A percentile compares a stretch with the other conserved stretches of the same genome.
These are phyloP conservation scores for Aspergillus campestris DNA, from an alignment of 495 filamentous ascomycete genomes.

Conservation along the genomic window DNA sequence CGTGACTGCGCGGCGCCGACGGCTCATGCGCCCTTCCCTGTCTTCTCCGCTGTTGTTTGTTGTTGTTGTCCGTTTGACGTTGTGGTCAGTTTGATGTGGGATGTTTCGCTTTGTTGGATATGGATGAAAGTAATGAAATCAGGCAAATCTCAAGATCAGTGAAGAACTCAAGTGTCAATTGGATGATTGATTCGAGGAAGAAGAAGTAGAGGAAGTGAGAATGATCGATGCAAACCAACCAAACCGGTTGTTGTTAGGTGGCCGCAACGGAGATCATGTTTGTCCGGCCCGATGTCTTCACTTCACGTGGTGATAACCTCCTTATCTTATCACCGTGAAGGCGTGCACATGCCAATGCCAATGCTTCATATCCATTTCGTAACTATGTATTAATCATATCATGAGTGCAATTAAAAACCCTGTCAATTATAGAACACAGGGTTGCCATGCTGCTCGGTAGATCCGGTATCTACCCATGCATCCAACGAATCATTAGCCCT, in stretches of 20 bases:
- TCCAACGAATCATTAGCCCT: background rate
- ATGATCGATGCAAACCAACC: background rate
- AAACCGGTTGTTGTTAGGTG: constrained; percentile 6
- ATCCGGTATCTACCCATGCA: no score
- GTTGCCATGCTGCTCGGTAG: no score
- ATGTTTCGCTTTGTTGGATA: background rate
- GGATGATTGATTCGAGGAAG: background rate
- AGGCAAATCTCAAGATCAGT: constrained; percentile 9
- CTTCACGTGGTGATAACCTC: constrained; percentile 4
- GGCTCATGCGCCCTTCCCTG: no score
- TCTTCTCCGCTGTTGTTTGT: no score
- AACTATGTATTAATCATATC: background rate
- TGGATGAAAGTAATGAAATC: background rate
- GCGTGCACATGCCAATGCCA: no score
- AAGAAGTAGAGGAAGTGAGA: background rate
- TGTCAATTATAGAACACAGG: no score
- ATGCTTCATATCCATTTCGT: background rate
- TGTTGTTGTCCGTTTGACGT: no score
- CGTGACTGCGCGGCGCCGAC: no score
- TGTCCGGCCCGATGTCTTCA: constrained; percentile 1
- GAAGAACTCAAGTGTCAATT: constrained; percentile 9
- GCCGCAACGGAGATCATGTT: constrained; percentile 7
- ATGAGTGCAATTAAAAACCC: no score
- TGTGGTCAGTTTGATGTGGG: no score
- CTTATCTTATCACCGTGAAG: no score